Conservation (phyloP, 345 rosid genomes). For the Mercurialis annua region DNA sequence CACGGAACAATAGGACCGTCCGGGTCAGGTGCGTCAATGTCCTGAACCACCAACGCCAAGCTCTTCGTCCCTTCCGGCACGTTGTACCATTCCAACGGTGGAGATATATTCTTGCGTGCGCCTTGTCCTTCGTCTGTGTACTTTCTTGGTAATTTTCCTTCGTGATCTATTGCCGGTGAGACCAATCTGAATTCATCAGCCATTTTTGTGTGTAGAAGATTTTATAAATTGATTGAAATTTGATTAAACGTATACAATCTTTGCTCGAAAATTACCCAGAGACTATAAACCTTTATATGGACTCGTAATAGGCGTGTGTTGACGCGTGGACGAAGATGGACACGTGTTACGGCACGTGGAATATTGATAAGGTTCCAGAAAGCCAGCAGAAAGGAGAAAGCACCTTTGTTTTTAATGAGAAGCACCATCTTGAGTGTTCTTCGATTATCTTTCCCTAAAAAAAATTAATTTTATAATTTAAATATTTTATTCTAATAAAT, state of each 20-base stretch:
- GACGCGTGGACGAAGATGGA: not conserved
- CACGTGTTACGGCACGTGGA: not conserved
- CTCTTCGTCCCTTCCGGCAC: constrained; percentile 62
- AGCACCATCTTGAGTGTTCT: too few relatives aligned
- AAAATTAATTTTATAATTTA: too few relatives aligned
- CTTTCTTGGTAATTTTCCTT: constrained; percentile 67
- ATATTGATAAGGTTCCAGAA: not conserved
- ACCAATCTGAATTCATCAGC: constrained; percentile 59
- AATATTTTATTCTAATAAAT: too few relatives aligned
- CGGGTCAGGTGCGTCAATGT: constrained; percentile 75
- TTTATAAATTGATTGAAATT: too few relatives aligned
- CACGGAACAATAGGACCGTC: constrained; percentile 60
- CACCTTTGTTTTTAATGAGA: too few relatives aligned
- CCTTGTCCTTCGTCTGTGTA: constrained; percentile 75
- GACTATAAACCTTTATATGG: too few relatives aligned
- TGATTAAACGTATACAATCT: too few relatives aligned
- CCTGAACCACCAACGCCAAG: constrained; percentile 74
- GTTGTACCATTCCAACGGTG: constrained; percentile 72
- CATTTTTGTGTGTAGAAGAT: constrained; percentile 8
- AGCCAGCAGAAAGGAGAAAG: not conserved
- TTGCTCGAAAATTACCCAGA: too few relatives aligned
- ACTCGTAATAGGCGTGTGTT: too few relatives aligned
- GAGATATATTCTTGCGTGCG: constrained; percentile 48
- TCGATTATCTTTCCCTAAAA: too few relatives aligned
- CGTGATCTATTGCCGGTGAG: constrained; percentile 46